phyloP scores from a whole-genome alignment of 2,329 filamentous ascomycete species.

The Sporothrix globosa region DNA sequence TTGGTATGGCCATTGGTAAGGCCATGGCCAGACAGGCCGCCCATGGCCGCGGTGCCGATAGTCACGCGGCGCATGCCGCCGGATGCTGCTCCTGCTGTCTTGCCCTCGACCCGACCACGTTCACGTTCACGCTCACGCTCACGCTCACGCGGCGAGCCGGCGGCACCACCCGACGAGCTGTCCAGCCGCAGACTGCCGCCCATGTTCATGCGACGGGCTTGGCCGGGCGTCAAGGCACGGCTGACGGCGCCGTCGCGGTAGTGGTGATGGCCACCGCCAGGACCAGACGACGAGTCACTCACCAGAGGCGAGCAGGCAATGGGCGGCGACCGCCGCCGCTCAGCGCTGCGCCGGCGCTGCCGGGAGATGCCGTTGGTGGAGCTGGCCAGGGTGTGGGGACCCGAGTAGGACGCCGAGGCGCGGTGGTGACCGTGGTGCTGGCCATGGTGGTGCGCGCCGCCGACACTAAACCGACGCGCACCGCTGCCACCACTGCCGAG shows the following conservation, averaged over 20 bases:
- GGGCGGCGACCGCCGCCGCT: conserved; percentile 57
- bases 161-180: conserved; percentile 33
- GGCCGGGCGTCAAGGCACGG: conserved; percentile 54
- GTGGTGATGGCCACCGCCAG: neutral
- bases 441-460: conserved; percentile 31
- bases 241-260: conserved; percentile 29
- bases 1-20: neutral
- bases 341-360: conserved; percentile 52
- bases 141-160: conserved; percentile 39
- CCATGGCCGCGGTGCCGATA: conserved; percentile 47
- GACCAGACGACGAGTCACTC: neutral
- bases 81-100: conserved; percentile 24
- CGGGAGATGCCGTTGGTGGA: conserved; percentile 60
- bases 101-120: conserved; percentile 37
- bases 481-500: conserved; percentile 12
- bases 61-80: conserved; percentile 46
- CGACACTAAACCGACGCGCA: conserved; percentile 31
- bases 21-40: conserved; percentile 10
- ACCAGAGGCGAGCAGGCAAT: conserved; percentile 51
- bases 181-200: conserved; percentile 47
- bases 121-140: conserved; percentile 41
- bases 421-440: conserved; percentile 39
- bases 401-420: conserved; percentile 46
- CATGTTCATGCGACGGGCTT: conserved; percentile 62
- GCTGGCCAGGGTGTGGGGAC: conserved; percentile 49